A percentile compares a stretch with the other conserved stretches of the same genome.
phyloP scores from a whole-genome alignment of 1,139 yeast species.

The Protomyces lactucae-debilis region DNA sequence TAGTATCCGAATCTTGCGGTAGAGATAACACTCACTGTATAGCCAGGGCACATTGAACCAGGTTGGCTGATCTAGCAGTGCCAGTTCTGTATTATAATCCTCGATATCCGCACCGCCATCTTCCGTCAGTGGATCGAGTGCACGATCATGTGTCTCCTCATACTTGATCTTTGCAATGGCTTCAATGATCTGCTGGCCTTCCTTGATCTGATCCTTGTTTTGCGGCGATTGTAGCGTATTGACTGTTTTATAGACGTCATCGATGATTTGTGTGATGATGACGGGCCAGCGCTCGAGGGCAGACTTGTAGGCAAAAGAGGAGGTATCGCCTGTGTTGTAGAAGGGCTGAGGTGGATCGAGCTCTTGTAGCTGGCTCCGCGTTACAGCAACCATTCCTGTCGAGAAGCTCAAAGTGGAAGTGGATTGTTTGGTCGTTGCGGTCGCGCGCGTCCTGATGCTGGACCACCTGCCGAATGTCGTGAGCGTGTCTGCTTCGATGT shows the following conservation, averaged over 20 bases:
- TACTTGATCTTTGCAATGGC: conserved; percentile 40
- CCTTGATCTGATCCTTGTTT: conserved; percentile 34
- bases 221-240: background rate
- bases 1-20: conserved; percentile 55
- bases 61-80: conserved; percentile 44
- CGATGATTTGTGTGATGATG: conserved; percentile 57
- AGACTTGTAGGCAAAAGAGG: conserved; percentile 78
- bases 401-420: too few relatives aligned
- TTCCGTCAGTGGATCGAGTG: conserved; percentile 28
- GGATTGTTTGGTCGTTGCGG: too few relatives aligned
- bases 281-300: conserved; percentile 83
- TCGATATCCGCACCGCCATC: conserved; percentile 37
- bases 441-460: too few relatives aligned
- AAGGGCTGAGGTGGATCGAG: conserved; percentile 15
- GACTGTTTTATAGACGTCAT: conserved; percentile 50
- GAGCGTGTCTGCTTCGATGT: background rate
- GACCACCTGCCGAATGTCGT: too few relatives aligned
- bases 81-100: conserved; percentile 44
- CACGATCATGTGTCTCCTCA: conserved; percentile 38
- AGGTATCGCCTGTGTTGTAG: conserved; percentile 56
- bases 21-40: conserved; percentile 75
- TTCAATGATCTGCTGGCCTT: conserved; percentile 40
- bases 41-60: conserved; percentile 96
- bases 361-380: background rate
- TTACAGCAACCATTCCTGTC: background rate